Evolutionary conservation across 257 asterid species (phyloP).

Genomic region (Gentiana macrophylla): DNA sequence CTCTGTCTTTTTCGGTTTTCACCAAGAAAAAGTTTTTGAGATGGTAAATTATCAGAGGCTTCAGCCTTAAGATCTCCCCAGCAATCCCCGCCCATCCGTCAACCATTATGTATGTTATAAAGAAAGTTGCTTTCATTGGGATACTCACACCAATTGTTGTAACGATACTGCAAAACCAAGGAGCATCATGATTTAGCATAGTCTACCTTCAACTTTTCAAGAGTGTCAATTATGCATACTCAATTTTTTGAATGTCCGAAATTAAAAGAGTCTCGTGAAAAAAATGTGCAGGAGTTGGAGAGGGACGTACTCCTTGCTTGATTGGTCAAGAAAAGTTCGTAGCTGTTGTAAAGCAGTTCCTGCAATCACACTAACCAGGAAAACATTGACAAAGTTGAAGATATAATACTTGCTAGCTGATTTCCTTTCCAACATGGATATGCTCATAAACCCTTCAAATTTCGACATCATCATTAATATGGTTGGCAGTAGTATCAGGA

Average conservation of each 20-base stretch:
- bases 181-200: neutral
- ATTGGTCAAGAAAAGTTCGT: constrained; percentile 47
- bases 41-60: constrained; percentile 68
- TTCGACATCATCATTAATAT: constrained; percentile 87
- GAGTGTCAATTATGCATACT: no score
- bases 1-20: constrained; percentile 90
- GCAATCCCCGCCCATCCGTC: constrained; percentile 99
- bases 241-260: neutral
- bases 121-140: constrained; percentile 97
- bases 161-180: constrained; percentile 48
- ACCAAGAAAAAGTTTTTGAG: constrained; percentile 79
- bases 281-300: neutral
- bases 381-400: constrained; percentile 80
- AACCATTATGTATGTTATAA: constrained; percentile 86
- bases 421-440: constrained; percentile 72
- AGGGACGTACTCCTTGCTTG: constrained; percentile 61
- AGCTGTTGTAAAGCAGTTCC: constrained; percentile 93
- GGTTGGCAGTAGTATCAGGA: constrained; percentile 75
- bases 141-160: constrained; percentile 73
- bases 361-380: constrained; percentile 71
- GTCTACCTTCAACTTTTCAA: no score
- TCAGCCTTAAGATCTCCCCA: constrained; percentile 74
- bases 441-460: constrained; percentile 78
- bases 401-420: constrained; percentile 61
- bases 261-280: neutral